Evolutionary conservation across 176 grass and related monocot genomes (phyloP), one percentile per base, ranked within the genome.

Genomic region (Carex scoparia): DNA sequence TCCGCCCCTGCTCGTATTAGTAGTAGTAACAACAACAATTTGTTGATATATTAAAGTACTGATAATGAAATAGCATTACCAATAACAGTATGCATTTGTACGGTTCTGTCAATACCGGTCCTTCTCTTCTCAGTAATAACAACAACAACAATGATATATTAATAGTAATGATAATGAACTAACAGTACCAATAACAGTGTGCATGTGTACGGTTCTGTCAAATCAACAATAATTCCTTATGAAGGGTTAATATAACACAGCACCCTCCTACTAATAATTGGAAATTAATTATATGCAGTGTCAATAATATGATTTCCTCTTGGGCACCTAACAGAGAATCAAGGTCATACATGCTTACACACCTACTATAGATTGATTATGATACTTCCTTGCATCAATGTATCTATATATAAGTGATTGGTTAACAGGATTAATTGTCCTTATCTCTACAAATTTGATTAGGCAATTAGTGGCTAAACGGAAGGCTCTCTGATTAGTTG

Each of bases 351-450:
- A 69, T 69, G 40, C 44, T 64, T 69, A 18, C 44, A 10, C 13
- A 83, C 81, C 81, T 18, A 56, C 63, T 69, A 82, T 68, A 7
- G 64, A 83, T 68, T 3, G 64, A 83, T 83, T 83, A 33, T 66
- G 81, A 83, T 15, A 49, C 9, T 49, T 51, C 10, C 48, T 10
- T 51, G 49, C 6, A 31, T 83, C 81, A 53, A 66, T 31, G 28
- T 32, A 78, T 46, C 69, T 46, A 11, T 72, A 19, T 46, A 11
- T 72, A 19, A n/a, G 1, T 72, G 38, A 78, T 78, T 67, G 61
- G 23, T 69, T 83, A 30, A 83, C 44, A 83, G 61, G 27, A 83
- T 83, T 55, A 83, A 83, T 83, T 66, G 81, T 83, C 61, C 49
- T 83, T 54, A 32, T 83, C 63, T 69, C 3, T 56, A 31, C 63